Percentiles rank a stretch among this genome's conserved stretches.
phyloP scores from a whole-genome alignment of 2,329 filamentous ascomycete genomes.

The Coleophoma cylindrospora region DNA sequence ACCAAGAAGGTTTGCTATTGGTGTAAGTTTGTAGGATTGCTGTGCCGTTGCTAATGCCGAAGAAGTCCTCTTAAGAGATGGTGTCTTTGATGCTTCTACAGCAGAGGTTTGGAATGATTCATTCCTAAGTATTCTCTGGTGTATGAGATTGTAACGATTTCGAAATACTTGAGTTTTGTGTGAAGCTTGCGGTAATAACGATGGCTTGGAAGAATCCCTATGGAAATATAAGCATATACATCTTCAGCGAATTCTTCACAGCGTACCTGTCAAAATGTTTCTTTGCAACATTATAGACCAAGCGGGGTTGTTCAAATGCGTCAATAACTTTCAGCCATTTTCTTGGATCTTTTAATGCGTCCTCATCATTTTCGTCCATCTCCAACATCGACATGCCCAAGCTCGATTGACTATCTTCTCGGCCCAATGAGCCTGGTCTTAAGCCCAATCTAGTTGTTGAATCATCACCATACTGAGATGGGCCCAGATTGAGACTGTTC shows the following conservation, averaged over 20 bases:
- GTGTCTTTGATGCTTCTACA: slow-evolving; percentile 56
- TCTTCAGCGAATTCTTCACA: slow-evolving; percentile 30
- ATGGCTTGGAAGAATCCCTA: slow-evolving; percentile 59
- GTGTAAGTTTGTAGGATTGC: slow-evolving; percentile 81
- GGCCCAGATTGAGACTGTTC: slow-evolving; percentile 58
- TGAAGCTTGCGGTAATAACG: slow-evolving; percentile 68
- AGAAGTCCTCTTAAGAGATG: slow-evolving; percentile 51
- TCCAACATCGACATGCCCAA: slow-evolving; percentile 53
- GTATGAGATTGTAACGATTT: slow-evolving; percentile 86
- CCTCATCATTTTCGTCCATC: slow-evolving; percentile 50
- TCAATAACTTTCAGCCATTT: slow-evolving; percentile 80
- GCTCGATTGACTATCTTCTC: slow-evolving; percentile 62
- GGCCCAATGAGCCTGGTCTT: slow-evolving; percentile 38
- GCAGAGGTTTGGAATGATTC: slow-evolving; percentile 85
- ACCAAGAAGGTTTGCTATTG: slow-evolving; percentile 70
- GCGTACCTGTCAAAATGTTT: slow-evolving; percentile 85
- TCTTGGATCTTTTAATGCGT: slow-evolving; percentile 59
- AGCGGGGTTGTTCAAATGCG: slow-evolving; percentile 80
- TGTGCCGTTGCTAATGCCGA: slow-evolving; percentile 47
- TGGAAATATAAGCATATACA: neutral
- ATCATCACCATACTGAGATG: slow-evolving; percentile 43
- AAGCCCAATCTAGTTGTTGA: slow-evolving; percentile 52
- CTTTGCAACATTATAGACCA: slow-evolving; percentile 72
- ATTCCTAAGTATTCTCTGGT: slow-evolving; percentile 87
- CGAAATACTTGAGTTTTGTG: slow-evolving; percentile 84